These are phyloP conservation scores for Phycomyces blakesleeanus DNA, from an alignment of 192 early-diverging fungal species.

Conservation along the genomic window DNA sequence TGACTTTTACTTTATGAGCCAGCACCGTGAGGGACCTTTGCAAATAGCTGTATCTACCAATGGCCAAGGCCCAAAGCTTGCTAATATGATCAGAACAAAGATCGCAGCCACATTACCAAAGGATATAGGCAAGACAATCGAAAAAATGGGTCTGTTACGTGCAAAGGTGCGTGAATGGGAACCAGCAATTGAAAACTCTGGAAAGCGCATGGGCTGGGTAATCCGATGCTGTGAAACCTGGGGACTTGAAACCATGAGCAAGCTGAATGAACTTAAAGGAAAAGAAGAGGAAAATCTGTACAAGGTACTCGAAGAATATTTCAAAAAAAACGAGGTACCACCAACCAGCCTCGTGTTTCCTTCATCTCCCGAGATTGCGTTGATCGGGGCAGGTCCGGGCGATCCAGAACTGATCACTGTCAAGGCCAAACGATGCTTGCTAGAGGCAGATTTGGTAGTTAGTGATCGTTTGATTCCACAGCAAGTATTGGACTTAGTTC, in stretches of 20 bases:
- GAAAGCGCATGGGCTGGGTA: constrained; percentile 82
- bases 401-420: constrained; percentile 77
- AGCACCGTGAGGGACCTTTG: constrained; percentile 75
- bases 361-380: constrained; percentile 40
- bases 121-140: constrained; percentile 65
- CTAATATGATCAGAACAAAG: constrained; percentile 71
- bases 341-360: constrained; percentile 18
- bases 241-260: constrained; percentile 71
- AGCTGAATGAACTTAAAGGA: constrained; percentile 29
- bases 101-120: constrained; percentile 60
- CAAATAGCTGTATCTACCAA: constrained; percentile 90
- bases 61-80: constrained; percentile 82
- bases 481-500: constrained; percentile 45
- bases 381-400: constrained; percentile 86
- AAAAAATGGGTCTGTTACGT: constrained; percentile 62
- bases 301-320: constrained; percentile 58
- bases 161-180: constrained; percentile 63
- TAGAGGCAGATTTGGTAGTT: constrained; percentile 78
- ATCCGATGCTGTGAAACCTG: constrained; percentile 79
- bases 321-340: constrained; percentile 41
- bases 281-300: constrained; percentile 48
- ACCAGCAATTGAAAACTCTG: constrained; percentile 55
- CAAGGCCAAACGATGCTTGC: constrained; percentile 54
- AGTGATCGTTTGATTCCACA: constrained; percentile 75
- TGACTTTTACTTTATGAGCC: constrained; percentile 92